These are phyloP conservation scores for Chaetomiaceae sp. DNA, from an alignment of 2,329 filamentous ascomycete genomes.

Conservation along the genomic window DNA sequence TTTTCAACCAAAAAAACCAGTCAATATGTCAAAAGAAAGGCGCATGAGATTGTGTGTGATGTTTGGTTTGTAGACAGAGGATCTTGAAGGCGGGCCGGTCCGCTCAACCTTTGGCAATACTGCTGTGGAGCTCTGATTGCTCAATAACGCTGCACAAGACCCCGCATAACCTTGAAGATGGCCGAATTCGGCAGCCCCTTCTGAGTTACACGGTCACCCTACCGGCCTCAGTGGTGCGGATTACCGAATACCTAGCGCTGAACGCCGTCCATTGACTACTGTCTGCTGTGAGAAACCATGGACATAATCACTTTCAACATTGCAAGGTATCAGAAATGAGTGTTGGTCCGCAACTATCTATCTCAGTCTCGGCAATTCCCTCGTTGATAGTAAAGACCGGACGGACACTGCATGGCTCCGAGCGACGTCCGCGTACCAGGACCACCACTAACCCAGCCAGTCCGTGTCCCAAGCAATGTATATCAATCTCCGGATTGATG, in stretches of 20 bases:
- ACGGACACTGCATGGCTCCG: constrained; percentile 22
- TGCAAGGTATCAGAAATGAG: constrained; percentile 11
- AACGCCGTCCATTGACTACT: too few relatives aligned
- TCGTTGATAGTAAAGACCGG: constrained; percentile 25
- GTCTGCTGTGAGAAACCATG: too few relatives aligned
- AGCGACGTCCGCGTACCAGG: constrained; percentile 15
- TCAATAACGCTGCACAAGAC: constrained; percentile 3
- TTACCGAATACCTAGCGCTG: too few relatives aligned
- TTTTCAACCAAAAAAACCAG: too few relatives aligned
- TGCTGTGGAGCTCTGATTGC: background rate
- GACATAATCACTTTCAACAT: background rate
- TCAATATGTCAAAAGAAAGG: background rate
- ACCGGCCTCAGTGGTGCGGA: too few relatives aligned
- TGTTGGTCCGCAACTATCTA: constrained; percentile 20
- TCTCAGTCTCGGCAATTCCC: constrained; percentile 12
- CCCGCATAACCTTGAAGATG: constrained; percentile 3
- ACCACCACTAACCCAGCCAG: constrained; percentile 13
- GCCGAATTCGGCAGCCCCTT: constrained; percentile 18
- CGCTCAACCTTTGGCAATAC: background rate
- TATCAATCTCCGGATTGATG: constrained; percentile 20
- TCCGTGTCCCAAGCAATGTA: constrained; percentile 18
- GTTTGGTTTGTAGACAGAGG: too few relatives aligned
- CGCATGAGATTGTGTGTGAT: background rate
- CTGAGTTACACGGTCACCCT: too few relatives aligned
- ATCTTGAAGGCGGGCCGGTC: constrained; percentile 8